phyloP scores from a whole-genome alignment of 257 asterid genomes.

The Forsythia viridissima region DNA sequence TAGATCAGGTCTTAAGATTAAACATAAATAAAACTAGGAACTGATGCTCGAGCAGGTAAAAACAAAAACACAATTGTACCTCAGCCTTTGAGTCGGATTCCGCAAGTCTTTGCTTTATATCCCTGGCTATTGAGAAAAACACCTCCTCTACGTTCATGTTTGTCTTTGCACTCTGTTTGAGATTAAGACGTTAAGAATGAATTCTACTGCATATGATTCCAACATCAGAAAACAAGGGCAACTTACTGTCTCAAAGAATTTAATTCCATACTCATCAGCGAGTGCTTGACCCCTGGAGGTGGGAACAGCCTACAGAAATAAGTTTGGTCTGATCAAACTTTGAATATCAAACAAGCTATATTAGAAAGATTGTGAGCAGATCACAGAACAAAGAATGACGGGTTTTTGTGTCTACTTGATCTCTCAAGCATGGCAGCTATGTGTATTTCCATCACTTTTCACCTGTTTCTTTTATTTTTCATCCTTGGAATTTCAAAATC shows the following conservation, averaged over 20 bases:
- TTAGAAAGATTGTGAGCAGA: background rate
- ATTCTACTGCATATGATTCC: slow-evolving; percentile 1
- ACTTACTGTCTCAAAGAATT: slow-evolving; percentile 94
- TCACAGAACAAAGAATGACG: background rate
- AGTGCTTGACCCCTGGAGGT: slow-evolving; percentile 96
- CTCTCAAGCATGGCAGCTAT: background rate
- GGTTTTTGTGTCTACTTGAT: background rate
- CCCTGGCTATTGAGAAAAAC: slow-evolving; percentile 92
- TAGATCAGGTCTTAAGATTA: slow-evolving; percentile 13
- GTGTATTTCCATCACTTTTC: background rate
- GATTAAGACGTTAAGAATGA: slow-evolving; percentile 21
- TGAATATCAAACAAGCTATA: slow-evolving; percentile 15
- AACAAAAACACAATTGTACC: slow-evolving; percentile 36
- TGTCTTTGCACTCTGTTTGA: slow-evolving; percentile 87
- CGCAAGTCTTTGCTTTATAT: slow-evolving; percentile 90
- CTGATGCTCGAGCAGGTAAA: background rate
- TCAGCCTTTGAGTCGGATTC: slow-evolving; percentile 83
- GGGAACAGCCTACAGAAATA: slow-evolving; percentile 73
- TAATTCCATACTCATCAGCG: slow-evolving; percentile 93
- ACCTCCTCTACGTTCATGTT: slow-evolving; percentile 96
- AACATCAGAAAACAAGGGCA: slow-evolving; percentile 17
- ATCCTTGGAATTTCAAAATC: background rate
- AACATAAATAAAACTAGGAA: background rate
- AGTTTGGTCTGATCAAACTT: slow-evolving; percentile 18
- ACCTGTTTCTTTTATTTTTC: background rate